Conservation (phyloP, 2,329 filamentous ascomycete species). For the Verticillium klebahnii region DNA sequence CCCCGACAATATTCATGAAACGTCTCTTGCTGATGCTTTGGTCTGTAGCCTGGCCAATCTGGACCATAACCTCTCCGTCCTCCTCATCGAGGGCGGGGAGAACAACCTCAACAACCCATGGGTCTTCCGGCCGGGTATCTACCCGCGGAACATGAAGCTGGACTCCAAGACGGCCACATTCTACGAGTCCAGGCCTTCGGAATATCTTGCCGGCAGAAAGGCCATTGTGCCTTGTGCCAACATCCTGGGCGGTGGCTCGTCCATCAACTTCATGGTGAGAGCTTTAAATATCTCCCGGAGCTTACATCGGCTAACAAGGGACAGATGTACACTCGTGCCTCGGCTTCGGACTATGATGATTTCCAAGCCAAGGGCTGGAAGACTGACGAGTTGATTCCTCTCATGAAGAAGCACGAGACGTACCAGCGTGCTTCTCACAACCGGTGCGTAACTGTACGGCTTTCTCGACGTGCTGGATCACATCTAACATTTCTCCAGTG, state of each 20-base stretch:
- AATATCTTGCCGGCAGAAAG: constrained; percentile 65
- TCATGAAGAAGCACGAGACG: constrained; percentile 79
- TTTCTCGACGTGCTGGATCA: background rate
- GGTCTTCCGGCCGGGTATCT: constrained; percentile 72
- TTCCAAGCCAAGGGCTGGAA: constrained; percentile 78
- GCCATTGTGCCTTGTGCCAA: constrained; percentile 73
- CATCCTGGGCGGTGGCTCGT: constrained; percentile 66
- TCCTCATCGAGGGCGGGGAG: constrained; percentile 68
- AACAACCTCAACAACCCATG: constrained; percentile 74
- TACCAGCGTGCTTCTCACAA: constrained; percentile 65
- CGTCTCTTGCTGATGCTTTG: constrained; percentile 36
- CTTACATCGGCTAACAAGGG: constrained; percentile 9
- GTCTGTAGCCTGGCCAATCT: constrained; percentile 62
- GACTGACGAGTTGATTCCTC: constrained; percentile 67
- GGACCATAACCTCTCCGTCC: constrained; percentile 67
- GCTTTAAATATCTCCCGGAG: no score
- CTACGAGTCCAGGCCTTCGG: constrained; percentile 71
- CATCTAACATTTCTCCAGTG: constrained; percentile 28
- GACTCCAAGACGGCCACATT: constrained; percentile 80
- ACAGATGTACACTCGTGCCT: constrained; percentile 69
- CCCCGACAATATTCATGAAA: constrained; percentile 18
- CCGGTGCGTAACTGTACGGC: constrained; percentile 25
- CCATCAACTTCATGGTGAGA: constrained; percentile 70
- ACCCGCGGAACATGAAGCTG: constrained; percentile 72
- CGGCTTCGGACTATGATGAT: constrained; percentile 70